Conservation (phyloP, 108 stramenopile species). For the Nitzschia palea region DNA sequence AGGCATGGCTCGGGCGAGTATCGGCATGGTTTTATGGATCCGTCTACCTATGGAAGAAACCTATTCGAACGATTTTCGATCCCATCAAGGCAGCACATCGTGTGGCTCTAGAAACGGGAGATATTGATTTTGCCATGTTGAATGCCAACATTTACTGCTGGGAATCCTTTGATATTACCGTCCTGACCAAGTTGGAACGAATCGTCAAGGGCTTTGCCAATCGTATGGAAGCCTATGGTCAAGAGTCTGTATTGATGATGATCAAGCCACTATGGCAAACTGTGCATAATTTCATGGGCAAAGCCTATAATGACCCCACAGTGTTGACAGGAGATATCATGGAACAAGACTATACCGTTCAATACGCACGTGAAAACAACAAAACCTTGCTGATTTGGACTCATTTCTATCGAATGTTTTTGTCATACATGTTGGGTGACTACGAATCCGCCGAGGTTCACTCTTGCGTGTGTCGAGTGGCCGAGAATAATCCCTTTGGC, state of each 20-base stretch:
- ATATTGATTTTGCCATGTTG: slow-evolving; percentile 34
- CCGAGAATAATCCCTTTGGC: slow-evolving; percentile 23
- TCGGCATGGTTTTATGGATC: slow-evolving; percentile 28
- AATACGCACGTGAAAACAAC: slow-evolving; percentile 24
- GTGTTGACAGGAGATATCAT: slow-evolving; percentile 29
- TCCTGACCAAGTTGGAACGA: slow-evolving; percentile 13
- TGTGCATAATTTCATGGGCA: slow-evolving; percentile 33
- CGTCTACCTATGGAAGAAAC: slow-evolving; percentile 18
- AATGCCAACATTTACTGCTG: slow-evolving; percentile 32
- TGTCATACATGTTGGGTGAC: slow-evolving; percentile 19
- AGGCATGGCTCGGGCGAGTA: slow-evolving; percentile 30
- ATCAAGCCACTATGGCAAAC: slow-evolving; percentile 22
- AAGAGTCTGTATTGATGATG: slow-evolving; percentile 24
- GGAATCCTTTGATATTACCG: slow-evolving; percentile 23
- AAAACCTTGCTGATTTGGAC: slow-evolving; percentile 23
- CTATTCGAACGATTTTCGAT: slow-evolving; percentile 15
- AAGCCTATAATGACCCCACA: slow-evolving; percentile 16
- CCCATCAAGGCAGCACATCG: slow-evolving; percentile 24
- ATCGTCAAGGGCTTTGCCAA: slow-evolving; percentile 22
- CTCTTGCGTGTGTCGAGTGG: slow-evolving; percentile 19
- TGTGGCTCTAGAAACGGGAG: slow-evolving; percentile 32
- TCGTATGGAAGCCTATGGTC: slow-evolving; percentile 34
- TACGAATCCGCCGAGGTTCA: slow-evolving; percentile 36
- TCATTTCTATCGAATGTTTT: slow-evolving; percentile 21
- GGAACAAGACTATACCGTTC: slow-evolving; percentile 21